phyloP scores from a whole-genome alignment of 768 basidiomycete genomes.

The Xerocomus brunneocitrinus region DNA sequence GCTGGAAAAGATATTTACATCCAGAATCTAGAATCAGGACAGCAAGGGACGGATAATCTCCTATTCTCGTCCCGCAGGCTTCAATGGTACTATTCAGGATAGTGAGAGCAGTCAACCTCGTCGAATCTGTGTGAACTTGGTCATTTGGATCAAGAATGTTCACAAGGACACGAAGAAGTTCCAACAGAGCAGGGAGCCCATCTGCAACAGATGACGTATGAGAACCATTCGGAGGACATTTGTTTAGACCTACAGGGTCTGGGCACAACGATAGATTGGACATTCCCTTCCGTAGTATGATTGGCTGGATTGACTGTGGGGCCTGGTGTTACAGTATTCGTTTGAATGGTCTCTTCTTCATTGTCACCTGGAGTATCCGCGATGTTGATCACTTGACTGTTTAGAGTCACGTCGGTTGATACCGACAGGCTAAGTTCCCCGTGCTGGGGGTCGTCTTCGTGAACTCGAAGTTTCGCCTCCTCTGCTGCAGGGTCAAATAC shows the following conservation, averaged over 20 bases:
- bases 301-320: not conserved
- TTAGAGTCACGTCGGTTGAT: constrained; percentile 31
- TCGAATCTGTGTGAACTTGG: constrained; percentile 94
- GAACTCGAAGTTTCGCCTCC: constrained; percentile 57
- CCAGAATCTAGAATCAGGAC: constrained; percentile 80
- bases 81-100: constrained; percentile 88
- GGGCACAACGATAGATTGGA: constrained; percentile 9
- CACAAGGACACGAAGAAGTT: constrained; percentile 89
- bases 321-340: not conserved
- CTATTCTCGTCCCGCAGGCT: constrained; percentile 70
- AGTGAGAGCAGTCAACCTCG: constrained; percentile 81
- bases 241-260: constrained; percentile 21
- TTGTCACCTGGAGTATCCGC: constrained; percentile 6
- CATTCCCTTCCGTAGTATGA: constrained; percentile 33
- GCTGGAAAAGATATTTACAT: constrained; percentile 96
- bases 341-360: constrained; percentile 9
- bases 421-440: constrained; percentile 63
- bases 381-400: constrained; percentile 17
- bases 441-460: constrained; percentile 47
- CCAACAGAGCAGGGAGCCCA: constrained; percentile 88
- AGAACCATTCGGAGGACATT: not conserved
- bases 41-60: constrained; percentile 71
- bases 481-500: constrained; percentile 59
- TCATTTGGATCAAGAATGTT: constrained; percentile 94
- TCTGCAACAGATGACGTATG: constrained; percentile 38